A percentile compares a stretch with the other conserved stretches of the same genome.
Conservation (phyloP, 305 asterid genomes). For the Rubia peregrina region DNA sequence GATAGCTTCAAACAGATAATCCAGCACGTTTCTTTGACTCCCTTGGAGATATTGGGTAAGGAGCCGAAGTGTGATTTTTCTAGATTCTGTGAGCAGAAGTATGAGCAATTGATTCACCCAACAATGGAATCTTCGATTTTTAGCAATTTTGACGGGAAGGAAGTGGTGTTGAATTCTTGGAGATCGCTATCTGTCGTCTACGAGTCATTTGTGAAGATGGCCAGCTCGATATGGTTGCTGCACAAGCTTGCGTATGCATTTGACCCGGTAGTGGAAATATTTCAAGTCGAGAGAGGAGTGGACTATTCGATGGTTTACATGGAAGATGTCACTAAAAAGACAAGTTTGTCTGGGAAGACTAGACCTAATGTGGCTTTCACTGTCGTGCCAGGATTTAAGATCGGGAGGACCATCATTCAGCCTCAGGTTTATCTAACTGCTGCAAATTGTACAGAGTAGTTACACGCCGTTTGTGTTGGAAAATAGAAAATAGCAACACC, state of each 20-base stretch:
- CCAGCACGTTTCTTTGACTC: conserved; percentile 62
- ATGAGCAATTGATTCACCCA: conserved; percentile 75
- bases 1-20: conserved; percentile 47
- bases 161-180: conserved; percentile 79
- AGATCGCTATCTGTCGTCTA: conserved; percentile 62
- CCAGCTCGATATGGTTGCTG: conserved; percentile 86
- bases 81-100: conserved; percentile 67
- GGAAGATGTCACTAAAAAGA: conserved; percentile 68
- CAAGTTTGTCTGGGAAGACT: conserved; percentile 20
- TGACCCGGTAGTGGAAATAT: conserved; percentile 66
- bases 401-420: conserved; percentile 63
- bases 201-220: conserved; percentile 79
- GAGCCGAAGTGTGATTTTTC: conserved; percentile 61
- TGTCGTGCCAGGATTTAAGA: conserved; percentile 80
- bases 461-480: conserved; percentile 1
- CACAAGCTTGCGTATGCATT: conserved; percentile 77
- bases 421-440: conserved; percentile 67
- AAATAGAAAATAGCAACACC: background rate
- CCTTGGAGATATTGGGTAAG: conserved; percentile 69
- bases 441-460: conserved; percentile 31
- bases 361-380: conserved; percentile 77
- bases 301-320: conserved; percentile 71
- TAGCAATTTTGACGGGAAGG: conserved; percentile 62
- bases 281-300: conserved; percentile 70
- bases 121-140: conserved; percentile 84